phyloP scores from a whole-genome alignment of 805 yeast genomes.

The Candida caryicola region DNA sequence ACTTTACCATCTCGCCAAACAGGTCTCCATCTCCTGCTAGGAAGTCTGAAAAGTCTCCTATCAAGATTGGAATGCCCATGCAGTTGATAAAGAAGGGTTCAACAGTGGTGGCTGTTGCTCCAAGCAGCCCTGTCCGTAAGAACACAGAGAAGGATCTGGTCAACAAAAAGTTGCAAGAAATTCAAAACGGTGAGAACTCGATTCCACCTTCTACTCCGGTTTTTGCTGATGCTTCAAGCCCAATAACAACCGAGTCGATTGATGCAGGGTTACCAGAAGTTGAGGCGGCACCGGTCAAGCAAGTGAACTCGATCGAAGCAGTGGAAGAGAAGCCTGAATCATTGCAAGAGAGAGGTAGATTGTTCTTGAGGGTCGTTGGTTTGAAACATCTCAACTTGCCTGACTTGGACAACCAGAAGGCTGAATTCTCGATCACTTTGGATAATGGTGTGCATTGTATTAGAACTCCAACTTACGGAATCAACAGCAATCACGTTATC shows the following conservation, averaged over 20 bases:
- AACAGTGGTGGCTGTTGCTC: constrained; percentile 23
- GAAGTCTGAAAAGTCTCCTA: constrained; percentile 9
- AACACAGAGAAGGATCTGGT: constrained; percentile 1
- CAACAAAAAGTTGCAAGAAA: constrained; percentile 10
- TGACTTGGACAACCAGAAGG: constrained; percentile 43
- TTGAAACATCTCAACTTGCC: constrained; percentile 48
- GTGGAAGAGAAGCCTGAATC: constrained; percentile 7
- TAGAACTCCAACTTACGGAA: constrained; percentile 54
- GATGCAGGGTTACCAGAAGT: neutral
- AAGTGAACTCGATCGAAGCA: neutral
- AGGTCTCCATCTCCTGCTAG: constrained; percentile 17
- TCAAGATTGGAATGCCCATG: constrained; percentile 41
- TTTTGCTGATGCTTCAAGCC: constrained; percentile 1
- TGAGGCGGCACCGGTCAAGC: neutral
- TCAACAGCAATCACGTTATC: constrained; percentile 29
- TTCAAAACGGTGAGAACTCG: neutral
- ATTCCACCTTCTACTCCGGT: constrained; percentile 2
- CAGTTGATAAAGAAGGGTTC: constrained; percentile 30
- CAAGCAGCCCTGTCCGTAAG: constrained; percentile 3
- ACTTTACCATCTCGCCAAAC: constrained; percentile 9
- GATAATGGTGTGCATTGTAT: constrained; percentile 85
- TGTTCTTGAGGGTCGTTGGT: constrained; percentile 51
- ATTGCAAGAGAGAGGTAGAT: constrained; percentile 43
- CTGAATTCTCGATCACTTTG: constrained; percentile 50
- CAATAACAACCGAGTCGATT: neutral